A percentile compares a stretch with the other conserved stretches of the same genome.
phyloP scores from a whole-genome alignment of 2,329 filamentous ascomycete species.

The Plectosphaerella plurivora region DNA sequence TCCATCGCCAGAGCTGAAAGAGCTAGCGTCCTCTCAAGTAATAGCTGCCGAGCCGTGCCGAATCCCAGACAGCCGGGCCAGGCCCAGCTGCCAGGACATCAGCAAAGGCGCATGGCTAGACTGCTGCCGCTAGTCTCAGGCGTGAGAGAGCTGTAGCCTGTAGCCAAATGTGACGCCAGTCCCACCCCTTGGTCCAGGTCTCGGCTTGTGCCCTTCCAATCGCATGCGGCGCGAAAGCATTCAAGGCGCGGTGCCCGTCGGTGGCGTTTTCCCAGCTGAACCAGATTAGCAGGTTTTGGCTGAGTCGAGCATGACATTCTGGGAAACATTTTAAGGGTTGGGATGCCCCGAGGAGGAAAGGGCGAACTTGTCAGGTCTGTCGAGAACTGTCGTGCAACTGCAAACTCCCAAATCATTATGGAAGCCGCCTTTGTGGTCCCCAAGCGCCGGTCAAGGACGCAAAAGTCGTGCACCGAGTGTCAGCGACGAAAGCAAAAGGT shows the following conservation, averaged over 20 bases:
- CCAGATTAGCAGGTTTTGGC: not conserved
- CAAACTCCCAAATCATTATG: not conserved
- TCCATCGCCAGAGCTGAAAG: too few species aligned
- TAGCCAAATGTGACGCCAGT: too few species aligned
- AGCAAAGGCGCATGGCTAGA: too few species aligned
- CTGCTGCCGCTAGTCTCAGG: too few species aligned
- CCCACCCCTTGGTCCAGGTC: too few species aligned
- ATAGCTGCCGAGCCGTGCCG: not conserved
- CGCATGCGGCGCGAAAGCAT: not conserved
- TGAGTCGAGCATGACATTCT: not conserved
- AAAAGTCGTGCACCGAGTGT: slow-evolving; percentile 14
- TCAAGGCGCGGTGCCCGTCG: not conserved
- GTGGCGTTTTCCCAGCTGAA: not conserved
- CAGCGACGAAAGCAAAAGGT: slow-evolving; percentile 14
- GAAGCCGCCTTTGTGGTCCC: not conserved
- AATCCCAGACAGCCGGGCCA: not conserved
- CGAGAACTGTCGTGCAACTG: not conserved
- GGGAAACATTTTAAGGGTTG: not conserved
- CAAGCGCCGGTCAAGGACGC: slow-evolving; percentile 8
- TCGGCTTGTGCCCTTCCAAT: not conserved
- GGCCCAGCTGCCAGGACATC: too few species aligned
- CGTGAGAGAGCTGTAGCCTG: too few species aligned
- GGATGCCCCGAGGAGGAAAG: not conserved
- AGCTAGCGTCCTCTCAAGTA: not conserved
- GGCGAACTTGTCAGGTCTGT: not conserved